phyloP scores from a whole-genome alignment of 202 grass and related monocot species.

The Cymbopogon flexuosus region DNA sequence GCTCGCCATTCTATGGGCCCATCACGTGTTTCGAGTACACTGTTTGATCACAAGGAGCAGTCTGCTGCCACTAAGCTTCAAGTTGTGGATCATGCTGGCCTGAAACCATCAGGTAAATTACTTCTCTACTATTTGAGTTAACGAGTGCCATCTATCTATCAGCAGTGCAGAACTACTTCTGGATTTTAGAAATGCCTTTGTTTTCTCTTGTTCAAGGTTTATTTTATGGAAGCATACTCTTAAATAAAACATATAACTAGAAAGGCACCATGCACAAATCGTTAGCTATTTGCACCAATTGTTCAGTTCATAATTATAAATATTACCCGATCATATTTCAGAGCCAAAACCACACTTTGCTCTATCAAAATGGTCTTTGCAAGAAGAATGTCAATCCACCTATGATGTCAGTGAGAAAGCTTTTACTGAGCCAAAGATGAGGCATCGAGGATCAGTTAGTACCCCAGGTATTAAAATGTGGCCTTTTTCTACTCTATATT shows the following conservation, averaged over 20 bases:
- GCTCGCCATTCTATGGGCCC: conserved; percentile 85
- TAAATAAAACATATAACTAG: background rate
- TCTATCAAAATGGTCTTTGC: conserved; percentile 60
- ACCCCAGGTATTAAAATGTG: conserved; percentile 34
- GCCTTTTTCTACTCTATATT: conserved; percentile 26
- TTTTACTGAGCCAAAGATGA: conserved; percentile 44
- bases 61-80: conserved; percentile 70
- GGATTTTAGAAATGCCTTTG: background rate
- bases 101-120: conserved; percentile 33
- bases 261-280: background rate
- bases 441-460: conserved; percentile 48
- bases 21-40: conserved; percentile 60
- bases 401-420: conserved; percentile 13
- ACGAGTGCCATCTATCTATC: background rate
- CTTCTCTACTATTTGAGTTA: conserved; percentile 7
- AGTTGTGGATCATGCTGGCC: conserved; percentile 37
- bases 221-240: background rate
- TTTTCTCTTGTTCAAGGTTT: conserved; percentile 5
- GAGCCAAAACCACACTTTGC: conserved; percentile 47
- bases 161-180: background rate
- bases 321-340: conserved; percentile 32
- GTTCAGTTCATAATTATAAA: conserved; percentile 7
- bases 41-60: conserved; percentile 73
- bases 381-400: conserved; percentile 35
- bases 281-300: background rate